A percentile compares a stretch with the other conserved stretches of the same genome.
Conservation (phyloP, 1,284 basidiomycete species). For the Cryptococcus hybrid region DNA sequence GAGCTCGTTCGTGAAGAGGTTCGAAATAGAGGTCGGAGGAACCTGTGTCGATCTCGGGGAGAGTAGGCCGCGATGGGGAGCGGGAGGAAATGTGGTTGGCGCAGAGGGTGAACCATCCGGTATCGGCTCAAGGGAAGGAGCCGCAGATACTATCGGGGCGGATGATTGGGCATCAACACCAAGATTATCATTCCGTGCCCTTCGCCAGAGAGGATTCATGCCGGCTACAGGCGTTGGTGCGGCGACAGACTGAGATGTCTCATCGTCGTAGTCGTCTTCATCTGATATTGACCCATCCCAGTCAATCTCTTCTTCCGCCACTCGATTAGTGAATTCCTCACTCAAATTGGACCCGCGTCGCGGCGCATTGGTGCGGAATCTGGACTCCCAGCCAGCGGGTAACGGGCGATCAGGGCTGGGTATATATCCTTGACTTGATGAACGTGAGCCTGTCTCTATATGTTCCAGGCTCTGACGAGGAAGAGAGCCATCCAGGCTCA, state of each 20-base stretch:
- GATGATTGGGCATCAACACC: conserved; percentile 10
- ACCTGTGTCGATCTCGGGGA: not conserved
- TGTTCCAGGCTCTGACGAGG: conserved; percentile 25
- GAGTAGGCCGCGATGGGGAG: not conserved
- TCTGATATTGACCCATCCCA: conserved; percentile 36
- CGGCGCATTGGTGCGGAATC: conserved; percentile 9
- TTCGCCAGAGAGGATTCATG: conserved; percentile 10
- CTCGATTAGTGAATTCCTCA: conserved; percentile 20
- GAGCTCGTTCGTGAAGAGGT: not conserved
- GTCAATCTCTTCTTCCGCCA: conserved; percentile 39
- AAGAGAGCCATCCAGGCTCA: conserved; percentile 25
- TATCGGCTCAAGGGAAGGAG: conserved; percentile 17
- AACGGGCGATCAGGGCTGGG: conserved; percentile 14
- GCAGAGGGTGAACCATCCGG: conserved; percentile 14
- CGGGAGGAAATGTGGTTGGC: not conserved
- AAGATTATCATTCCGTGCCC: conserved; percentile 7
- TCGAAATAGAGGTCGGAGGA: not conserved
- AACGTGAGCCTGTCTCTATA: conserved; percentile 27
- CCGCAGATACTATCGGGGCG: conserved; percentile 8
- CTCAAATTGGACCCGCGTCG: conserved; percentile 30
- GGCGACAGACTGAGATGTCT: not conserved
- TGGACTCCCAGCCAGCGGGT: conserved; percentile 13
- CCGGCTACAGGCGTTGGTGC: not conserved
- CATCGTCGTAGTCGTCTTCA: conserved; percentile 15
- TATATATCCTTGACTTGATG: conserved; percentile 1